phyloP scores from a whole-genome alignment of 2,329 filamentous ascomycete species.

The Colletotrichum cuscutae region DNA sequence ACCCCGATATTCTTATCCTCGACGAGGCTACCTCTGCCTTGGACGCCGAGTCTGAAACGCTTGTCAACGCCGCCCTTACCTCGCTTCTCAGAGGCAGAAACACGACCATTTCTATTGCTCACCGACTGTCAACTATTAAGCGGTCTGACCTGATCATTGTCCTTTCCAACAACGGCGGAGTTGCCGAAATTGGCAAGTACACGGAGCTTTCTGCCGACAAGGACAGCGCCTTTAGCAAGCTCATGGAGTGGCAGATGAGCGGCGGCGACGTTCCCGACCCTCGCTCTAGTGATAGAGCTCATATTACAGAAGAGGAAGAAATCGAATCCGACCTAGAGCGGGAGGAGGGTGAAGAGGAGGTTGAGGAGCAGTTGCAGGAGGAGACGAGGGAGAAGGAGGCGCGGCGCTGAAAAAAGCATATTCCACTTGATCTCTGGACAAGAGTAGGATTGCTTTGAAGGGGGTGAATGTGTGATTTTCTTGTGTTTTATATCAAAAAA shows the following conservation, averaged over 20 bases:
- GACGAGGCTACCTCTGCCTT: constrained; percentile 97
- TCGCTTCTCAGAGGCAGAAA: constrained; percentile 86
- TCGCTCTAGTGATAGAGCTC: constrained; percentile 43
- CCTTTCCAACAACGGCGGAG: constrained; percentile 84
- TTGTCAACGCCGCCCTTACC: constrained; percentile 91
- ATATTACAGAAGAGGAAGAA: constrained; percentile 63
- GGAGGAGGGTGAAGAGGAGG: constrained; percentile 39
- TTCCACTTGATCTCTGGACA: background rate
- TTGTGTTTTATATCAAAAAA: constrained; percentile 15
- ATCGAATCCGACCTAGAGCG: constrained; percentile 61
- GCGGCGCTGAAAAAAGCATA: background rate
- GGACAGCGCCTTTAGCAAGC: constrained; percentile 87
- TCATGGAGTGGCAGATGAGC: constrained; percentile 99
- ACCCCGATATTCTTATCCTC: constrained; percentile 95
- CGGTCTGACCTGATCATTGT: constrained; percentile 95
- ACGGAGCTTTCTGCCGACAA: constrained; percentile 76
- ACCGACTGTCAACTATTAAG: constrained; percentile 96
- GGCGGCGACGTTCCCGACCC: constrained; percentile 73
- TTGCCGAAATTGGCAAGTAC: constrained; percentile 92
- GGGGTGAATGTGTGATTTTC: background rate
- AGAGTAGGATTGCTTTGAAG: background rate
- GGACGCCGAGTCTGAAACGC: constrained; percentile 95
- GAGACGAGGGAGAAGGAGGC: constrained; percentile 29
- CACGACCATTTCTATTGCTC: constrained; percentile 97
- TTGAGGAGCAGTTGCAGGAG: constrained; percentile 24